Base-by-base conservation (phyloP, 371 early-diverging fungal genomes). In the Mortierella sp. region DNA sequence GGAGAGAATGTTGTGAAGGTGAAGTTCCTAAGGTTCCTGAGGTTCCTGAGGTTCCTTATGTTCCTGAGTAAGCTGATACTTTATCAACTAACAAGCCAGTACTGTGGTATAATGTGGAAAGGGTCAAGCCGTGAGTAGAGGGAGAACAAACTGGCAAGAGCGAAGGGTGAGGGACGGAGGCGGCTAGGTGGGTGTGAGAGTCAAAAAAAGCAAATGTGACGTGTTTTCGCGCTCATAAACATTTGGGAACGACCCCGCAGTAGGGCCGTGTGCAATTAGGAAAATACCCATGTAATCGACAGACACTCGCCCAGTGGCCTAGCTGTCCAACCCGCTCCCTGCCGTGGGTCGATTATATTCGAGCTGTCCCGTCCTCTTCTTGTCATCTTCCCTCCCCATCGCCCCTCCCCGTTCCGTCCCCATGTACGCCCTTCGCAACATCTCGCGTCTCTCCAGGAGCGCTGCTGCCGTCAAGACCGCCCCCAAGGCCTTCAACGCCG, bases 401-500 rank as follows among this genome's bases (percentile, higher is more conserved):
- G 12, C 23, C 53, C 23, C 23, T 23, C 23, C 53, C 53, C 21
- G 2, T 23, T 23, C 53, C 21, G 7, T 23, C 23, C 53, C 53
- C 53, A 53, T 53, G 53, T 53, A 23, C 53, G 19, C 53, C 26
- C 26, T 53, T 19, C 11, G 53, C 7, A 26, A 19, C 26, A 26
- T 53, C 23, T 53, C 53, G 53, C 53, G 53, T 53, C 53, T 53
- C 53, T 53, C 53, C 53, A 19, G 53, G 53, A 53, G 53, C 53
- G 53, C 53, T 53, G 53, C 53, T 53, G 53, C 53, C 26, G 21
- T 53, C 53, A 53, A 53, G 53, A 53, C 53, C 21, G 53, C 53
- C 53, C 53, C 53, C 23, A 53, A 53, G 53, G 53, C 53, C 53
- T 53, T 53, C 53, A 53, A 53, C 53, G 53, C 53, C 53, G 53